Percentiles rank a stretch among this genome's conserved stretches.
phyloP scores from a whole-genome alignment of 192 early-diverging fungal species.

The Backusella morwellensis region DNA sequence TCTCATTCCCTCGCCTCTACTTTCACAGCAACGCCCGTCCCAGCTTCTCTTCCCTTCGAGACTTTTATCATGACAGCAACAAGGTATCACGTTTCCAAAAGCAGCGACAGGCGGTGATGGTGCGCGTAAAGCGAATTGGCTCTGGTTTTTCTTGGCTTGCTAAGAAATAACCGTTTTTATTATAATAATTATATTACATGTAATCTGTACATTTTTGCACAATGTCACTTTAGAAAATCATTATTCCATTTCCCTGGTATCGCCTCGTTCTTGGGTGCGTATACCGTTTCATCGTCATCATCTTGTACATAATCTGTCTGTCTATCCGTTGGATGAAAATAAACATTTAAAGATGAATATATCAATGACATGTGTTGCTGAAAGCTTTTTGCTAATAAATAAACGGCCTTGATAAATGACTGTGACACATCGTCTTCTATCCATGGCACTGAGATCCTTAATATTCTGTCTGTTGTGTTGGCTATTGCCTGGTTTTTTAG shows the following conservation, averaged over 20 bases:
- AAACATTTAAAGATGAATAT: neutral
- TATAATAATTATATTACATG: neutral
- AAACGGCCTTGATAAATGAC: neutral
- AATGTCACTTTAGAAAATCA: constrained; percentile 1
- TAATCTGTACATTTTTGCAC: too few relatives aligned
- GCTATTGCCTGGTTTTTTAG: neutral
- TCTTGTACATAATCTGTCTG: neutral
- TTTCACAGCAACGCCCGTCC: neutral
- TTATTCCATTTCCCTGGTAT: neutral
- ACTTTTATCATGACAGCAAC: neutral
- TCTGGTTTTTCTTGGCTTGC: neutral
- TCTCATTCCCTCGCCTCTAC: neutral
- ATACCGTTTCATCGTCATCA: neutral
- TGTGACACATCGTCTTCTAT: neutral
- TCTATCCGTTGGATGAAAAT: neutral
- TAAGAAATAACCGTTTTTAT: neutral
- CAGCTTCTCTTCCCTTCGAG: neutral
- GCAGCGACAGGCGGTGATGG: neutral
- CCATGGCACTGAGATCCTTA: neutral
- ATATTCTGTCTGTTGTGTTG: neutral
- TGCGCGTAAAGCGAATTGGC: neutral
- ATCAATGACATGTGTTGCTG: neutral
- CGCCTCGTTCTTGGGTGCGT: neutral
- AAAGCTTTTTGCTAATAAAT: neutral
- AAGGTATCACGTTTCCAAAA: neutral